These are phyloP conservation scores for Ophiocordyceps unilateralis DNA, from an alignment of 2,329 filamentous ascomycete species.

Conservation along the genomic window DNA sequence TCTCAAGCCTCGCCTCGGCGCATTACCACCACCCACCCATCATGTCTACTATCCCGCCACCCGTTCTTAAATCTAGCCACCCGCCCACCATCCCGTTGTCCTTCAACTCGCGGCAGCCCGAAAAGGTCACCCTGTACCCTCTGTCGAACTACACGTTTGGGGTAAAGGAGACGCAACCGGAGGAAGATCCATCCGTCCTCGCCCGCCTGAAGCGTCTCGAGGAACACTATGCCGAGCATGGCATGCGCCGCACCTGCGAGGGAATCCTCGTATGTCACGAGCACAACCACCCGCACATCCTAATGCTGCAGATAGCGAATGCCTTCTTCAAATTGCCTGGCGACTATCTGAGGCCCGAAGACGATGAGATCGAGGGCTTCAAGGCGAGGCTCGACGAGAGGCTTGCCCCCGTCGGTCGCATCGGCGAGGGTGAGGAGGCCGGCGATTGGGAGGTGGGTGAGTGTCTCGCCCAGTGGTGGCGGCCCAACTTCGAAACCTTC, in stretches of 20 bases:
- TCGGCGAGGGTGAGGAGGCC: constrained; percentile 73
- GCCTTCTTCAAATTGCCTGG: constrained; percentile 98
- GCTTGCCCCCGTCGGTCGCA: constrained; percentile 75
- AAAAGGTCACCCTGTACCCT: constrained; percentile 80
- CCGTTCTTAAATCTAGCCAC: constrained; percentile 58
- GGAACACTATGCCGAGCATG: constrained; percentile 80
- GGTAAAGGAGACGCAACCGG: constrained; percentile 93
- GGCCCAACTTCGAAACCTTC: constrained; percentile 98
- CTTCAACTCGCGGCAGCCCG: constrained; percentile 80
- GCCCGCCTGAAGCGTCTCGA: constrained; percentile 87
- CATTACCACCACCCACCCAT: not conserved
- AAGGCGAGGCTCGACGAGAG: constrained; percentile 84
- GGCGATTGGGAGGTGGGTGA: constrained; percentile 85
- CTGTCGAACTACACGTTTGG: constrained; percentile 98
- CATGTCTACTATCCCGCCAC: constrained; percentile 76
- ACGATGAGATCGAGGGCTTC: constrained; percentile 90
- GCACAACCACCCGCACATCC: constrained; percentile 94
- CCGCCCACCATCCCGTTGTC: constrained; percentile 63
- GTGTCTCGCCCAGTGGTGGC: constrained; percentile 95
- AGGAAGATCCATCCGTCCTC: constrained; percentile 91
- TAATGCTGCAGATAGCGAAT: constrained; percentile 98
- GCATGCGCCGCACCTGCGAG: constrained; percentile 95
- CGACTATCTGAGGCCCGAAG: constrained; percentile 78
- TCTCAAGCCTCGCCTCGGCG: too few species aligned
- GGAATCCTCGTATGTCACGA: constrained; percentile 96